Percentiles rank a stretch among this genome's conserved stretches.
Evolutionary conservation across 306 rosid species (phyloP).

Genomic region (Argentina anserina): DNA sequence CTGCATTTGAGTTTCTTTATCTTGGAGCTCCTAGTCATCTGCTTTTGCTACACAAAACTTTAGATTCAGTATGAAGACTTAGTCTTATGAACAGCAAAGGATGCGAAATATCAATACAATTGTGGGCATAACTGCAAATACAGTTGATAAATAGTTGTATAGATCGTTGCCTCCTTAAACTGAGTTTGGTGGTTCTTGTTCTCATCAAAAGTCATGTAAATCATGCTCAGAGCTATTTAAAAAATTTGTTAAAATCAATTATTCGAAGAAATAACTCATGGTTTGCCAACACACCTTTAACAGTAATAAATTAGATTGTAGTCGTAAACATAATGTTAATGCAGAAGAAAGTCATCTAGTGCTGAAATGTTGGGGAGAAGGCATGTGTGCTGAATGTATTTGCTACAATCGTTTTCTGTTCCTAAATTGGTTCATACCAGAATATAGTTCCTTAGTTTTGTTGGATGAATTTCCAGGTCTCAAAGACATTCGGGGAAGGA

Average conservation of each 20-base stretch:
- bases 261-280: not conserved
- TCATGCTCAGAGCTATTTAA: not conserved
- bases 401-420: not conserved
- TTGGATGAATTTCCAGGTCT: conserved; percentile 51
- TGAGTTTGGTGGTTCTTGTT: not conserved
- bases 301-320: not conserved
- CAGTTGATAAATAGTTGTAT: not conserved
- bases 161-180: not conserved
- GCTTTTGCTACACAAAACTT: not conserved
- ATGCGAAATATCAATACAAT: not conserved
- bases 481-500: conserved; percentile 61
- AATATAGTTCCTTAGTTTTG: not conserved
- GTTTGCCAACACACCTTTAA: not conserved
- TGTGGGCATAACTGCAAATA: not conserved
- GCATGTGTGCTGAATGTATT: not conserved
- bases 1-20: not conserved
- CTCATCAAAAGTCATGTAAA: not conserved
- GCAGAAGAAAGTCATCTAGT: not conserved
- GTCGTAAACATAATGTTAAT: not conserved
- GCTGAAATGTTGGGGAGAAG: not conserved
- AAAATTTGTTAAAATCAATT: not conserved
- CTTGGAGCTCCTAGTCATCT: not conserved
- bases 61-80: not conserved
- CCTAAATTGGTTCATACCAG: conserved; percentile 2
- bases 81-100: not conserved